Evolutionary conservation across 2,329 filamentous ascomycete genomes (phyloP), one percentile per base, ranked within the genome.

Genomic region (Chalara sp.): DNA sequence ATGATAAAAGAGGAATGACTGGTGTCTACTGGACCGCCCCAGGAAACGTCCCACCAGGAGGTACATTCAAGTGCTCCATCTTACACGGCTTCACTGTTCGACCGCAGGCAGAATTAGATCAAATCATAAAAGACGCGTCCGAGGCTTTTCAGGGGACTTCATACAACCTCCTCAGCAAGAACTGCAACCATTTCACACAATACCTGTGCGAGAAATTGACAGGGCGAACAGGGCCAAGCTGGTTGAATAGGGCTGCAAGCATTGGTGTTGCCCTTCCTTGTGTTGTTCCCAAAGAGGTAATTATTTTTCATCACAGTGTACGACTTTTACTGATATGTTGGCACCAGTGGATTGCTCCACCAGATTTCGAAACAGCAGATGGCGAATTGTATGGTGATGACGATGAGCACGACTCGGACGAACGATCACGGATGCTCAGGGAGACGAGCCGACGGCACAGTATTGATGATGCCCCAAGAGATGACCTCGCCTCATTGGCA

Each of bases 161-260:
- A 11, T 93, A 95, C 68, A 92, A 93, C 62, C 78, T 95, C 11
- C 75, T 95, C 43, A 89, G 84, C 21, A 83, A 83, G 60, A 95
- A 95, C 68, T 95, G 89, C 76, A 95, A 95, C 66, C 89, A 95
- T 66, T 95, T 95, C 66, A 92, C 88, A 2, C 82, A 81, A 21
- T 81, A 86, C 61, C 76, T 95, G 13, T 90, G 86, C 68, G 75
- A 84, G 65, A 80, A 79, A 58, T 75, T 95, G 49, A 92, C 87
- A 2, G 81, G 83, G 5, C 77, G 80, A 44, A 72, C 81, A 1
- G 86, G 86, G 0, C 89, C 89, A 0, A 70, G 68, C 13, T 95
- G 88, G 86, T 71, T 95, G 49, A 95, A 95, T 63, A 80, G 89
- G 50, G 89, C 89, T 1, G 89, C 89, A n/a, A 85, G 80, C 59